A percentile compares a stretch with the other conserved stretches of the same genome.
Evolutionary conservation across 768 basidiomycete genomes (phyloP).

Genomic region (Phaeotremella skinneri): DNA sequence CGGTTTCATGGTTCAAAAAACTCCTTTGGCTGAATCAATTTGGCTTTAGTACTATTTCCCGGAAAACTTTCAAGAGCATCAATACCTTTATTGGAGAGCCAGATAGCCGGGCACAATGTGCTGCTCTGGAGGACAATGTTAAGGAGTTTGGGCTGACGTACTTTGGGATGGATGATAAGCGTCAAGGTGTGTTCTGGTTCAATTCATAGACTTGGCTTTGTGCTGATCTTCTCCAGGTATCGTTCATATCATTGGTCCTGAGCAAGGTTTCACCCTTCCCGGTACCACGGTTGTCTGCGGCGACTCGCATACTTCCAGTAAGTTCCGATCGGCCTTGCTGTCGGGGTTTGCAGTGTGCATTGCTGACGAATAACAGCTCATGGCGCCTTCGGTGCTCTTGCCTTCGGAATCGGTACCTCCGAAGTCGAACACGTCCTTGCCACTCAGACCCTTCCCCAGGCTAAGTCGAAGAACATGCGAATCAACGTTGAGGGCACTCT

Average conservation of each 20-base stretch:
- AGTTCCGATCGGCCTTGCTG: conserved; percentile 40
- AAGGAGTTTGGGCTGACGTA: conserved; percentile 89
- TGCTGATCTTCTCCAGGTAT: conserved; percentile 59
- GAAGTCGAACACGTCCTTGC: conserved; percentile 93
- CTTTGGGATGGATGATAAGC: conserved; percentile 83
- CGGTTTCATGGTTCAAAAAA: too few species aligned
- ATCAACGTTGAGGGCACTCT: conserved; percentile 82
- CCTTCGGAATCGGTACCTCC: conserved; percentile 89
- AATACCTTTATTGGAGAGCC: conserved; percentile 75
- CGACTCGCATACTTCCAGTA: conserved; percentile 89
- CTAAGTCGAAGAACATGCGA: conserved; percentile 87
- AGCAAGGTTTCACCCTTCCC: conserved; percentile 79
- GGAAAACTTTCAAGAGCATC: conserved; percentile 71
- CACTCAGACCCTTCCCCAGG: conserved; percentile 82
- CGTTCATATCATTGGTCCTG: conserved; percentile 86
- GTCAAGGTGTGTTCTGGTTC: conserved; percentile 64
- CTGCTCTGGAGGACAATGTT: conserved; percentile 81
- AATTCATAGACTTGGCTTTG: background rate
- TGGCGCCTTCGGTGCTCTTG: conserved; percentile 87
- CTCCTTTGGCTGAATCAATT: background rate
- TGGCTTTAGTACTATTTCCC: conserved; percentile 63
- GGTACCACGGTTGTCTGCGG: conserved; percentile 69
- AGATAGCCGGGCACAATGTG: conserved; percentile 78
- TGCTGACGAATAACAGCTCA: conserved; percentile 59
- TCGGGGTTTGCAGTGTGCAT: background rate